Evolutionary conservation across 495 filamentous ascomycete genomes (phyloP).

Genomic region (Halenospora varia): DNA sequence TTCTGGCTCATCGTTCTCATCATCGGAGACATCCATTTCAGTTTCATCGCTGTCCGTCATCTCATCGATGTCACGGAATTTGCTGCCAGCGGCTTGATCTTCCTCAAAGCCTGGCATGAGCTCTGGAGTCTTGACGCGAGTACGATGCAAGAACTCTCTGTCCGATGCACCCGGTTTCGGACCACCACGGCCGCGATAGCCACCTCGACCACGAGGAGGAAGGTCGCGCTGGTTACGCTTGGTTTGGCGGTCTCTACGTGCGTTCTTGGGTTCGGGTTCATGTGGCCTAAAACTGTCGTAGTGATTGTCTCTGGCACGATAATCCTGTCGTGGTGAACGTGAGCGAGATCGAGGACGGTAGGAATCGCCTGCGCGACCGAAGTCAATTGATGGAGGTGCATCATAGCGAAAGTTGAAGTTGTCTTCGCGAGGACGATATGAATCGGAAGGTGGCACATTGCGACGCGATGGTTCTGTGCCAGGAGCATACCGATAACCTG

Average conservation of each 20-base stretch:
- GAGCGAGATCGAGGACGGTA: slow-evolving; percentile 13
- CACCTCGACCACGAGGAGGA: slow-evolving; percentile 8
- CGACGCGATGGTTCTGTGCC: neutral
- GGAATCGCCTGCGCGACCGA: slow-evolving; percentile 1
- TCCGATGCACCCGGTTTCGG: slow-evolving; percentile 24
- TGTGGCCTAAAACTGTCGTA: neutral
- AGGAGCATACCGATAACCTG: slow-evolving; percentile 13
- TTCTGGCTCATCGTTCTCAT: slow-evolving; percentile 42
- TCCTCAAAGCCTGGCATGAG: slow-evolving; percentile 27
- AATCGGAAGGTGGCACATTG: slow-evolving; percentile 1
- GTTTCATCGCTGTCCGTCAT: slow-evolving; percentile 71
- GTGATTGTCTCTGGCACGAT: neutral
- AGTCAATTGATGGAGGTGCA: slow-evolving; percentile 19
- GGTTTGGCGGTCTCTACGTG: no score
- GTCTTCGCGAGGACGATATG: slow-evolving; percentile 9
- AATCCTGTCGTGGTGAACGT: neutral
- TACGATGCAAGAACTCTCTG: slow-evolving; percentile 21
- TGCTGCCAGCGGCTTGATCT: slow-evolving; percentile 33
- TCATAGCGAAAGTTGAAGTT: slow-evolving; percentile 24
- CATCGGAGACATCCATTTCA: slow-evolving; percentile 58
- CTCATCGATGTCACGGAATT: slow-evolving; percentile 48
- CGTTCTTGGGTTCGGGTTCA: neutral
- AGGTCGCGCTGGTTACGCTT: no score
- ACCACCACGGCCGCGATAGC: slow-evolving; percentile 22
- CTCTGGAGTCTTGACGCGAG: slow-evolving; percentile 26